Conservation (phyloP, 192 early-diverging fungal genomes). For the Umbelopsis sp. region DNA sequence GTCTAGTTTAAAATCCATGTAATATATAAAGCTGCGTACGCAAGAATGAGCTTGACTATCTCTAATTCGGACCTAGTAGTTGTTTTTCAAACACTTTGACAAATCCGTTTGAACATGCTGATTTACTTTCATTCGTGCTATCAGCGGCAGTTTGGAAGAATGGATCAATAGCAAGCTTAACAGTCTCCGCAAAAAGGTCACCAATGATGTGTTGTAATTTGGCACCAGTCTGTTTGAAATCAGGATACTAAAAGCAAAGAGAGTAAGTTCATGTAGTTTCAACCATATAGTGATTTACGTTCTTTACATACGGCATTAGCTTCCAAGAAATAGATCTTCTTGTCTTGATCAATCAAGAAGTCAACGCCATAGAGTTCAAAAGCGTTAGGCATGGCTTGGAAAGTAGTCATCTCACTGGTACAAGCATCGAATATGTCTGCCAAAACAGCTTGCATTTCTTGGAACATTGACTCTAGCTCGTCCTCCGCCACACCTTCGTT, state of each 20-base stretch:
- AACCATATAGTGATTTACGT: not conserved
- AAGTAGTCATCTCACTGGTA: constrained; percentile 60
- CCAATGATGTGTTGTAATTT: constrained; percentile 55
- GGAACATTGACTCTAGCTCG: constrained; percentile 51
- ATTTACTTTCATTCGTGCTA: not conserved
- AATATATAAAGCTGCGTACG: not conserved
- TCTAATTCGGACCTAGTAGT: constrained; percentile 10
- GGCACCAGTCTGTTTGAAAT: constrained; percentile 69
- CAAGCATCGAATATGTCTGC: constrained; percentile 62
- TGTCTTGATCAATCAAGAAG: constrained; percentile 62
- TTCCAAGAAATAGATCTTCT: constrained; percentile 56
- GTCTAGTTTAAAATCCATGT: constrained; percentile 6
- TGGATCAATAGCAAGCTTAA: constrained; percentile 36
- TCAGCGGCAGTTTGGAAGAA: constrained; percentile 27
- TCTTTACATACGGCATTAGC: constrained; percentile 55
- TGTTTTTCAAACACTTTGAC: constrained; percentile 38
- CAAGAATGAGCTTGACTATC: not conserved
- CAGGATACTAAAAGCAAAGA: constrained; percentile 50
- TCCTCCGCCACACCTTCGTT: constrained; percentile 35
- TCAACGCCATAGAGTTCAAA: constrained; percentile 72
- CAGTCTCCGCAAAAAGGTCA: constrained; percentile 60
- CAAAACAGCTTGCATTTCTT: constrained; percentile 59
- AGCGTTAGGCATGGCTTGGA: constrained; percentile 64
- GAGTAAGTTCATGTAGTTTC: not conserved
- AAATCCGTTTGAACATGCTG: constrained; percentile 4